Base-by-base conservation (phyloP, 164 flowering plant species). In the Dillenia suffruticosa region DNA sequence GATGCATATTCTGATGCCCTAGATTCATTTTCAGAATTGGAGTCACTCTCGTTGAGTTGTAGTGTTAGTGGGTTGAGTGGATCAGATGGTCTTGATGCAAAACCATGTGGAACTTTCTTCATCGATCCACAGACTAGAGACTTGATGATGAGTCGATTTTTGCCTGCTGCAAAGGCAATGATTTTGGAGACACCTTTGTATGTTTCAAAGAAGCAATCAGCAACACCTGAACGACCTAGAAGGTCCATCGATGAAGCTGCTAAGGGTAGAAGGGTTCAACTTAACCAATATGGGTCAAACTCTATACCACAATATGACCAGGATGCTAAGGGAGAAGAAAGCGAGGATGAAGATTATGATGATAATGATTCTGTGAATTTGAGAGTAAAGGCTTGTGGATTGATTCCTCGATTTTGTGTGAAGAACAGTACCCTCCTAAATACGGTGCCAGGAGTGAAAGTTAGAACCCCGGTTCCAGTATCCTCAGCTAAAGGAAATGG, bases 131-230 rank as follows among this genome's bases (percentile, higher is more conserved):
- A 77, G 16, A 73, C 81, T 57, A 81, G 84, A 51, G 90, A 84
- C 72, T 80, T 87, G 68, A 87, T 94, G 93, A 83, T 89, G 85
- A 91, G 75, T 57, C 78, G 95, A 8, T 89, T 93, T 74, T 70
- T 90, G 72, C 97, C 98, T 14, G 98, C 96, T 16, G 98, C 98
- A 1, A 87, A 81, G 72, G 97, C 97, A 64, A 78, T 94, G 85
- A 78, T 87, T 58, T 81, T 90, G 9, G 95, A 89, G 75, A 68
- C 82, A 54, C 93, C 98, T 71, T 84, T 72, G 46, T 67, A 75
- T 75, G 68, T 75, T 66, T 32, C 78, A 44, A 77, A 79, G 61
- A 89, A 75, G 71, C 82, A 61, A 67, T 74, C 76, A 32, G 54
- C 61, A 61, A 59, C 53, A 43, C 61, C 59, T 45, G 84, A 76